These are phyloP conservation scores for Alternaria postmessia DNA, from an alignment of 2,329 filamentous ascomycete genomes.

Conservation along the genomic window DNA sequence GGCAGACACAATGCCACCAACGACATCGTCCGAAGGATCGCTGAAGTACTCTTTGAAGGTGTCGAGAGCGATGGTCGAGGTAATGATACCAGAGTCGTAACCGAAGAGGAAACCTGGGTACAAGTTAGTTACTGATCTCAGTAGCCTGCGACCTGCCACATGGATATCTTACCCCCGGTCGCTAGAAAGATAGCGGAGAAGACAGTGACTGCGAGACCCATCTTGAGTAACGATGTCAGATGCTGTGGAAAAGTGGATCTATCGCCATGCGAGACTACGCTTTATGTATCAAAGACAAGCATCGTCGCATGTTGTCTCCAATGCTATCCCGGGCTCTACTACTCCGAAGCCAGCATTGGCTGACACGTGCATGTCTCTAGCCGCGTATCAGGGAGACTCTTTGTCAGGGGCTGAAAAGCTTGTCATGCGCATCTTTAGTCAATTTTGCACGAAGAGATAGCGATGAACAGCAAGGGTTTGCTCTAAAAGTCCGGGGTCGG, in stretches of 20 bases:
- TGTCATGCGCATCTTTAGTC: too few relatives aligned
- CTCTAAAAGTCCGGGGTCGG: not conserved
- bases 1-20: conserved; percentile 49
- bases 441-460: too few relatives aligned
- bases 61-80: conserved; percentile 40
- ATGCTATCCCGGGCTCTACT: not conserved
- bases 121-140: not conserved
- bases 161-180: conserved; percentile 18
- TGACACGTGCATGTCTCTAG: not conserved
- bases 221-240: conserved; percentile 13
- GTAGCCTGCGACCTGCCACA: not conserved
- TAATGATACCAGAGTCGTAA: conserved; percentile 47
- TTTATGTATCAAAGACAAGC: too few relatives aligned
- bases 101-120: conserved; percentile 34
- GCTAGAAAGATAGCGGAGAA: conserved; percentile 30
- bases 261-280: not conserved
- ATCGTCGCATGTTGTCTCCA: not conserved
- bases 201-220: conserved; percentile 28
- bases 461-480: not conserved
- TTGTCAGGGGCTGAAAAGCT: too few relatives aligned
- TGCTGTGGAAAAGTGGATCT: conserved; percentile 4
- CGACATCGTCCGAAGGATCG: conserved; percentile 30
- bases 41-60: conserved; percentile 42
- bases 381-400: not conserved
- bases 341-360: not conserved